These are phyloP conservation scores for Pestalotiopsis sp. DNA, from an alignment of 2,329 filamentous ascomycete genomes.

Conservation along the genomic window DNA sequence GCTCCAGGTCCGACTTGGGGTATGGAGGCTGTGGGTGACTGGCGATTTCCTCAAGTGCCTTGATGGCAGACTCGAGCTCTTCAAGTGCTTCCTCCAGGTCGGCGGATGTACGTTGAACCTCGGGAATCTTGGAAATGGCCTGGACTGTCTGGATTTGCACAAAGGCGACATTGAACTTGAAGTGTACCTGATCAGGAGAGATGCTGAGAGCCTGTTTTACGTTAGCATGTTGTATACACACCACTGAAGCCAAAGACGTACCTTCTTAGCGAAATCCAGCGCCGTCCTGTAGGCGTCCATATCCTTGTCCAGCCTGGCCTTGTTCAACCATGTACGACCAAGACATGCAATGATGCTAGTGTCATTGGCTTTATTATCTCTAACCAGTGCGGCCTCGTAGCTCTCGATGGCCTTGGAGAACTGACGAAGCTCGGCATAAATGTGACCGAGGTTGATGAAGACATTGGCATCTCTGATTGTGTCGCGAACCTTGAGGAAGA, in stretches of 20 bases:
- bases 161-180: constrained; percentile 97
- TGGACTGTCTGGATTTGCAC: constrained; percentile 94
- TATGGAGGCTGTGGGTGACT: constrained; percentile 75
- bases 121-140: constrained; percentile 72
- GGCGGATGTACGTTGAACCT: constrained; percentile 74
- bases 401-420: constrained; percentile 91
- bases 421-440: constrained; percentile 88
- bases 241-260: constrained; percentile 33
- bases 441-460: constrained; percentile 90
- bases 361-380: constrained; percentile 74
- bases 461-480: constrained; percentile 87
- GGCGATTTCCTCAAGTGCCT: constrained; percentile 66
- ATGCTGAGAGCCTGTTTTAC: constrained; percentile 67
- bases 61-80: constrained; percentile 86
- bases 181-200: constrained; percentile 82
- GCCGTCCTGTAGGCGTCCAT: constrained; percentile 60
- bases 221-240: constrained; percentile 23
- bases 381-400: constrained; percentile 84
- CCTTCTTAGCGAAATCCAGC: constrained; percentile 65
- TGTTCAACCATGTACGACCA: constrained; percentile 84
- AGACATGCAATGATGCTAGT: constrained; percentile 82
- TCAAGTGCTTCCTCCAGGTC: constrained; percentile 81
- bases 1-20: constrained; percentile 86
- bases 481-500: constrained; percentile 89
- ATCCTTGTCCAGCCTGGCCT: constrained; percentile 67